Evolutionary conservation across 352 stramenopile genomes (phyloP).

Genomic region (Globisporangium parvum): DNA sequence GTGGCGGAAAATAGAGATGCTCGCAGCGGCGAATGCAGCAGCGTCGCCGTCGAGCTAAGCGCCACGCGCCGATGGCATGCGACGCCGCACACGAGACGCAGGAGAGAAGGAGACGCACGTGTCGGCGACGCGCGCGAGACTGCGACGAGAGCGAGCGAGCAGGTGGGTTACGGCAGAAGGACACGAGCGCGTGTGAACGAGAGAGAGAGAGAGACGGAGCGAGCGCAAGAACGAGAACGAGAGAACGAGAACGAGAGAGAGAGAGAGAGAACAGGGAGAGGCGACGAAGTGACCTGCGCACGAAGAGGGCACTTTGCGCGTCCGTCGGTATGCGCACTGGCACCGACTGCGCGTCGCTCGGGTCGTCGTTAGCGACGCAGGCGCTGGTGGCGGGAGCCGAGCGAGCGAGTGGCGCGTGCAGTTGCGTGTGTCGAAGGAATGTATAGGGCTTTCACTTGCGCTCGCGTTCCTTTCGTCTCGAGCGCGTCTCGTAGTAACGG

Average conservation of each 20-base stretch:
- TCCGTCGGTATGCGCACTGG: conserved; percentile 7
- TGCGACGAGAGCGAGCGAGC: conserved; percentile 1
- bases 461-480: background rate
- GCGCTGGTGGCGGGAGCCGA: background rate
- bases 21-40: conserved; percentile 70
- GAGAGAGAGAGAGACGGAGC: conserved; percentile 4
- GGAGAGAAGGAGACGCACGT: no score
- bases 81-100: background rate
- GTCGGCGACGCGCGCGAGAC: background rate
- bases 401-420: background rate
- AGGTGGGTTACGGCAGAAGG: conserved; percentile 1
- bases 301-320: conserved; percentile 1
- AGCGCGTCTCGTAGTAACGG: no score
- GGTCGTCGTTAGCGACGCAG: background rate
- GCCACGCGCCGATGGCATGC: background rate
- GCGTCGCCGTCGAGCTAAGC: conserved; percentile 24
- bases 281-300: background rate
- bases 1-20: conserved; percentile 92
- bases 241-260: conserved; percentile 10
- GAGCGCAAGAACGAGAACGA: conserved; percentile 10
- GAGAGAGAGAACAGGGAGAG: conserved; percentile 1
- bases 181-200: conserved; percentile 7
- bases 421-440: conserved; percentile 6
- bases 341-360: background rate
- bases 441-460: conserved; percentile 2